A percentile compares a stretch with the other conserved stretches of the same genome.
Evolutionary conservation across 2,329 filamentous ascomycete species (phyloP).

Genomic region (Neofusicoccum laricinum): DNA sequence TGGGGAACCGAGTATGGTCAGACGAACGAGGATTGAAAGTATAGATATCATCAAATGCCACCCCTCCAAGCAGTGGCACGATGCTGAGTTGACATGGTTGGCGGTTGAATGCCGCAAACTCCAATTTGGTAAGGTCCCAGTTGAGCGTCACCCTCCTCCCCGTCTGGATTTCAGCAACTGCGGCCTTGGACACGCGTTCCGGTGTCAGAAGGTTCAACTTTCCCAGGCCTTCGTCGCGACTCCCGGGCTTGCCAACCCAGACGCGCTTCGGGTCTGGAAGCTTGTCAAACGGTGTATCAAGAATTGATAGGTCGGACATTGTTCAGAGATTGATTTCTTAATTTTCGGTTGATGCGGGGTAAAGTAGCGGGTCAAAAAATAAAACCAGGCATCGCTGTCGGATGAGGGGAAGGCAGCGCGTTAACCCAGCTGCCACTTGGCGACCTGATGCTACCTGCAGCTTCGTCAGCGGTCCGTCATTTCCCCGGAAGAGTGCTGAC

Average conservation of each 20-base stretch:
- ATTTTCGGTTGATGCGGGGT: background rate
- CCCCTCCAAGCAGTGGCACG: slow-evolving; percentile 46
- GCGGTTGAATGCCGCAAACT: slow-evolving; percentile 54
- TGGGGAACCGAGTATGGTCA: too few relatives aligned
- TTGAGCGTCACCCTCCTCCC: slow-evolving; percentile 39
- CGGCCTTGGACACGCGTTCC: slow-evolving; percentile 39
- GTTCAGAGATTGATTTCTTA: background rate
- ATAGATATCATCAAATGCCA: slow-evolving; percentile 37
- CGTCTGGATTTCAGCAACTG: slow-evolving; percentile 46
- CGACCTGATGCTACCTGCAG: background rate
- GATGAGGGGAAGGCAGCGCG: background rate
- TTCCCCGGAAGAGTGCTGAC: background rate
- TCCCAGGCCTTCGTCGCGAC: slow-evolving; percentile 53
- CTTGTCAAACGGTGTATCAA: slow-evolving; percentile 38
- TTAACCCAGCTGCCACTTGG: background rate
- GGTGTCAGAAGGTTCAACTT: slow-evolving; percentile 56
- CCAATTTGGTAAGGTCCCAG: slow-evolving; percentile 43
- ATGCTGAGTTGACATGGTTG: slow-evolving; percentile 52
- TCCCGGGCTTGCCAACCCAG: slow-evolving; percentile 47
- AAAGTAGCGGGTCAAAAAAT: background rate
- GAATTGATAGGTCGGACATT: background rate
- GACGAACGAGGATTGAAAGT: slow-evolving; percentile 23
- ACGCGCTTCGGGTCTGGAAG: slow-evolving; percentile 50
- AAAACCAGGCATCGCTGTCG: background rate
- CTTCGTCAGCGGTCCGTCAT: background rate